Conservation (phyloP, 768 basidiomycete genomes). For the Auriscalpium microsporum region DNA sequence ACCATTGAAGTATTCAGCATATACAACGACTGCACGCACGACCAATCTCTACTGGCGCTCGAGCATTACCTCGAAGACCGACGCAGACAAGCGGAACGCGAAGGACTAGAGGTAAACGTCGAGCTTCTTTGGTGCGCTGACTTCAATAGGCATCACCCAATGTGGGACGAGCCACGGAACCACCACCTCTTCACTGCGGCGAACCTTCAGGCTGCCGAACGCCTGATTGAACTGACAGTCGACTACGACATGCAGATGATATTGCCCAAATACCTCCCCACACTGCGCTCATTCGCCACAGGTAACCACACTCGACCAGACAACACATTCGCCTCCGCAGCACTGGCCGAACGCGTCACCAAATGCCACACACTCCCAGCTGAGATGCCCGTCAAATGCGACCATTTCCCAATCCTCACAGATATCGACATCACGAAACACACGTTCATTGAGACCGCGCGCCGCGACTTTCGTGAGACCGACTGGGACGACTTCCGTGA, state of each 20-base stretch:
- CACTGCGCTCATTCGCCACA: constrained; percentile 19
- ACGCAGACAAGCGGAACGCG: neutral
- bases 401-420: neutral
- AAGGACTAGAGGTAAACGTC: constrained; percentile 7
- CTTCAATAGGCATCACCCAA: constrained; percentile 33
- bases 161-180: constrained; percentile 30
- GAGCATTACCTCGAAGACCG: neutral
- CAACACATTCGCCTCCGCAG: neutral
- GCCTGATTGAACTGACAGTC: constrained; percentile 20
- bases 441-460: neutral
- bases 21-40: constrained; percentile 27
- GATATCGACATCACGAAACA: neutral
- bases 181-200: constrained; percentile 26
- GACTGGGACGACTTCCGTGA: neutral
- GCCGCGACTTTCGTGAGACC: neutral
- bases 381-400: neutral
- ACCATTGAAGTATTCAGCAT: constrained; percentile 28
- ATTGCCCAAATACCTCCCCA: constrained; percentile 27
- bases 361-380: neutral
- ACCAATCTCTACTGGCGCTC: constrained; percentile 13
- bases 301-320: constrained; percentile 4
- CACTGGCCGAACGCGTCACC: neutral
- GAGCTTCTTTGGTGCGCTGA: constrained; percentile 24
- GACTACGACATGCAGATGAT: constrained; percentile 26
- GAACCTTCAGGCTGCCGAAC: constrained; percentile 17